These are phyloP conservation scores for Hordeum pubiflorum DNA, from an alignment of 202 grass and related monocot species.

Conservation along the genomic window DNA sequence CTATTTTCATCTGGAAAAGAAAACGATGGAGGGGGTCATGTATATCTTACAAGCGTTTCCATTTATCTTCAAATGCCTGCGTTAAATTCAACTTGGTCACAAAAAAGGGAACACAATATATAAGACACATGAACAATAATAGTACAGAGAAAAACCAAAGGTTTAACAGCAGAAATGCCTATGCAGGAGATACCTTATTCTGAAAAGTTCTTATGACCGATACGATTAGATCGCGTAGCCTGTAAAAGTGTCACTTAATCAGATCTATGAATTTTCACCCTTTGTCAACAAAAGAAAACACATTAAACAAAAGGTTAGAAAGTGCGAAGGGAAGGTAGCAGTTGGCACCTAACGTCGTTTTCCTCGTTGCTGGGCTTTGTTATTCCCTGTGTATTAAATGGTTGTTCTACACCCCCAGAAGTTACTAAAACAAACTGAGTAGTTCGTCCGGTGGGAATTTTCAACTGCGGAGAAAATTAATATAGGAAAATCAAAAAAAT, in stretches of 20 bases:
- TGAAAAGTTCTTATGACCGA: constrained; percentile 77
- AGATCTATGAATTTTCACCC: constrained; percentile 6
- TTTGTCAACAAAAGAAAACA: neutral
- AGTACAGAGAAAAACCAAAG: neutral
- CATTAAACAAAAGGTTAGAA: neutral
- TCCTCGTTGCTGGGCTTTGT: constrained; percentile 36
- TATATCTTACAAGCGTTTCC: too few species aligned
- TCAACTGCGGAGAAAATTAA: constrained; percentile 39
- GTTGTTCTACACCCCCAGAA: constrained; percentile 43
- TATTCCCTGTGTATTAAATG: constrained; percentile 45
- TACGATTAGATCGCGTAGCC: constrained; percentile 77
- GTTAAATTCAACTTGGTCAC: constrained; percentile 6
- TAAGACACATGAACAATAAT: neutral
- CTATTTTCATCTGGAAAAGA: too few species aligned
- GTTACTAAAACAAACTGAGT: constrained; percentile 76
- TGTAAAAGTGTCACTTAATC: constrained; percentile 23
- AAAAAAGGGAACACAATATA: neutral
- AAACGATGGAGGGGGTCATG: too few species aligned
- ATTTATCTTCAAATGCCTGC: constrained; percentile 74
- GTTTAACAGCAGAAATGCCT: neutral
- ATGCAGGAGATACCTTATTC: constrained; percentile 55
- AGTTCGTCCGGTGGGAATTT: constrained; percentile 64
- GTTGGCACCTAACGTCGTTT: constrained; percentile 48
- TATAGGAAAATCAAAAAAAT: constrained; percentile 20
- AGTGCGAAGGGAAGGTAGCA: neutral